These are phyloP conservation scores for Ehretia macrophylla DNA, from an alignment of 257 asterid genomes.

Conservation along the genomic window DNA sequence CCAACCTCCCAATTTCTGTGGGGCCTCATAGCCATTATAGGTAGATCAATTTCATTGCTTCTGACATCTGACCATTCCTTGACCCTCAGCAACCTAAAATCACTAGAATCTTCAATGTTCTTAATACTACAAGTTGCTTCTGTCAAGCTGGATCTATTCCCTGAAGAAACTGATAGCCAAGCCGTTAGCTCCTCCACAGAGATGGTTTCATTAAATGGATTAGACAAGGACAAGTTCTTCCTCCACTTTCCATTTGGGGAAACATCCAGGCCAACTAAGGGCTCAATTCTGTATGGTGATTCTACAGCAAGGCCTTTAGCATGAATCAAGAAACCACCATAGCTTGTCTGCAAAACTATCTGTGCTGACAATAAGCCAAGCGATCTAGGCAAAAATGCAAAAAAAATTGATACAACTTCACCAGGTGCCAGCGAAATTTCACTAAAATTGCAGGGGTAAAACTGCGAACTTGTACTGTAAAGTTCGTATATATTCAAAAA, in stretches of 20 bases:
- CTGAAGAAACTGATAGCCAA: conserved; percentile 66
- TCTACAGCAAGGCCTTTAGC: conserved; percentile 69
- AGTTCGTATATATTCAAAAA: conserved; percentile 46
- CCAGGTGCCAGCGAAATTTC: conserved; percentile 66
- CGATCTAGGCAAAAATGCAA: conserved; percentile 54
- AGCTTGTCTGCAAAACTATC: conserved; percentile 78
- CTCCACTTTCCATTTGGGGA: conserved; percentile 70
- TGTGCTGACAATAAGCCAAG: conserved; percentile 60
- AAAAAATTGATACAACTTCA: conserved; percentile 55
- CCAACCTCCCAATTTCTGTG: conserved; percentile 67
- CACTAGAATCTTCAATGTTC: conserved; percentile 25
- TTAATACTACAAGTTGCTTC: conserved; percentile 42
- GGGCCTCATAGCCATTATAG: conserved; percentile 54
- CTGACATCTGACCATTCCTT: conserved; percentile 51
- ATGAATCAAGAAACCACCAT: conserved; percentile 75
- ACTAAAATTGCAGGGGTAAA: conserved; percentile 72
- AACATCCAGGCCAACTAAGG: conserved; percentile 42
- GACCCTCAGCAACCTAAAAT: conserved; percentile 20
- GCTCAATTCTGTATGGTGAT: conserved; percentile 60
- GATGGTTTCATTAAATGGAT: conserved; percentile 71
- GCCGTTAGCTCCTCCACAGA: conserved; percentile 66
- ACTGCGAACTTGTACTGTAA: conserved; percentile 70
- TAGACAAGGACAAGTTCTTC: conserved; percentile 63
- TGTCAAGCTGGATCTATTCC: conserved; percentile 39
- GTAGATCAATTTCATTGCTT: conserved; percentile 34